Base-by-base conservation (phyloP, 2,329 filamentous ascomycete species). In the Immersiporthe knoxdaviesiana region DNA sequence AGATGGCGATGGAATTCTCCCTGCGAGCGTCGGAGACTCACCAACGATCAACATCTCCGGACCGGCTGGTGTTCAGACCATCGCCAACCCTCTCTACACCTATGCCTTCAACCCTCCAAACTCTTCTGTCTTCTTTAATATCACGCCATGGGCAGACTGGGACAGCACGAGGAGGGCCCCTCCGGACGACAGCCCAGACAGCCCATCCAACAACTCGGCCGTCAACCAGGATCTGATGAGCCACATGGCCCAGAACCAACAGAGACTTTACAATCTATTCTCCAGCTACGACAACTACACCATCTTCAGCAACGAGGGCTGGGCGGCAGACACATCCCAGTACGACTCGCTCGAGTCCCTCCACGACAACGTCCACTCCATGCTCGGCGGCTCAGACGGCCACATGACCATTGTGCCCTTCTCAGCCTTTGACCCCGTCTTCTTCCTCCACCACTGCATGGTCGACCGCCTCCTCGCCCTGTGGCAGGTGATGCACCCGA, bases 341-440 rank as follows among this genome's bases (percentile, higher is more conserved):
- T 85, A 85, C 64, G 91, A 92, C 76, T 92, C 90, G 14, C 78
- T 91, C 44, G 89, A 91, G 76, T 84, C 86, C 0, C 78, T 91
- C 4, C 89, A 91, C 73, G 88, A 91, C 75, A 83, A 84, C 14
- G 82, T 91, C 52, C 89, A 91, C 72, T 84, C 84, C 41, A 82
- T 85, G 63, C 82, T 85, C 3, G 91, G 86, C 79, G 80, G 85
- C 66, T 78, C 80, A 69, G 84, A 84, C 47, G 90, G 91, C 1
- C 91, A 93, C 74, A 91, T 92, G 87, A 87, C 85, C 56, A 91
- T 87, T 77, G 88, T 90, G 41, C 87, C 89, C 24, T 91, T 91
- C 73, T 91, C 92, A 1, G 87, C 91, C 0, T 97, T 93, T 76
- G 93, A 97, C 75, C 92, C 92, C 0, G 81, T 92, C 16, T 94